Evolutionary conservation across 331 rosid genomes (phyloP).

Genomic region (Phaseolus coccineus): DNA sequence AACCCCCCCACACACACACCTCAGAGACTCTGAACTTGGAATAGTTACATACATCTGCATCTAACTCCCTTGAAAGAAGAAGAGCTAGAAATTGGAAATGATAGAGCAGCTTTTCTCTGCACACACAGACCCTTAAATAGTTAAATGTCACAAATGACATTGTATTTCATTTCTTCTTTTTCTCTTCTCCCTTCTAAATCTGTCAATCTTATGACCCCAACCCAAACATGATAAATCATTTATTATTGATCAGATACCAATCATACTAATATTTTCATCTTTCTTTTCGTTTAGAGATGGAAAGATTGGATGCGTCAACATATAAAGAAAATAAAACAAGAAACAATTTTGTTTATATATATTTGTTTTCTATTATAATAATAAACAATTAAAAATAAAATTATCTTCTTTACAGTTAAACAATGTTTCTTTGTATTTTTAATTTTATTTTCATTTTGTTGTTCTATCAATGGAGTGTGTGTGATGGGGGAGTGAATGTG

Average conservation of each 20-base stretch:
- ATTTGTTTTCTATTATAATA: too few species aligned
- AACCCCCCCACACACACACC: background rate
- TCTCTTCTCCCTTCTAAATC: background rate
- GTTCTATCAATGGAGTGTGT: background rate
- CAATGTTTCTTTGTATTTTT: too few species aligned
- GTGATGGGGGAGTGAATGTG: background rate
- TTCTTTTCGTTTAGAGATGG: too few species aligned
- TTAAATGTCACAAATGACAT: constrained; percentile 1
- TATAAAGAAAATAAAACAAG: too few species aligned
- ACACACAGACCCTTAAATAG: constrained; percentile 27
- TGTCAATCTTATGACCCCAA: background rate
- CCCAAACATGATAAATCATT: background rate
- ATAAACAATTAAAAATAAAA: too few species aligned
- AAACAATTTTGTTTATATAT: too few species aligned
- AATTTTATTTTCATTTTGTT: too few species aligned
- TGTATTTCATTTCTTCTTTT: too few species aligned
- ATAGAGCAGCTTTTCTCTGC: constrained; percentile 11
- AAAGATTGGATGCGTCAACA: too few species aligned
- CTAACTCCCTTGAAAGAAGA: background rate
- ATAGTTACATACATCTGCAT: background rate
- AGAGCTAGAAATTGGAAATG: background rate
- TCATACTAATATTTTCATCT: background rate
- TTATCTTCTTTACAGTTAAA: too few species aligned
- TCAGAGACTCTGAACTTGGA: background rate
- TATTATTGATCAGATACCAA: too few species aligned